Base-by-base conservation (phyloP, 176 grass and related monocot species). In the Eremochloa ophiuroides region DNA sequence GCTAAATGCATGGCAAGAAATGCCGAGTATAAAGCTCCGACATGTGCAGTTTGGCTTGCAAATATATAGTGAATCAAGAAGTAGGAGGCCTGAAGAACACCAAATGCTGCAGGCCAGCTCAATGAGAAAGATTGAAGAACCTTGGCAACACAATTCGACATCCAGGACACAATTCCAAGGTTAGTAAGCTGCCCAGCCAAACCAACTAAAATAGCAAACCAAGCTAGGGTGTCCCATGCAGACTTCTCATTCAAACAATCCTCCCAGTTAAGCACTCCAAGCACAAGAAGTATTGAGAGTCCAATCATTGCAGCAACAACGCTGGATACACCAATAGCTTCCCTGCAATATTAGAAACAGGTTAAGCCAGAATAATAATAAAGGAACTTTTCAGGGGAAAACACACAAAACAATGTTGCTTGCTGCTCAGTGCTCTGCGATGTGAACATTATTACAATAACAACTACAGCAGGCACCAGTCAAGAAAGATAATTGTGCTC, bases 161-260 rank as follows among this genome's bases (percentile, higher is more conserved):
- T 95, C 88, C 92, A 95, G 75, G 96, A 86, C 22, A 99, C 85
- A 61, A 99, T 87, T 15, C 88, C 93, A 1, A 99, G 75, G 59
- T 80, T 95, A 53, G 91, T 93, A 51, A 95, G 91, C 80, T 95
- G 96, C 51, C 93, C 93, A 5, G 96, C 93, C 92, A 99, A 89
- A 87, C 96, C 96, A 51, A 99, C 96, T 79, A 99, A 85, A 85
- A 99, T 89, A 68, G 96, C 96, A 91, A 99, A 99, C 96, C 93
- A 99, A 81, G 88, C 88, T 70, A 99, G 89, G 39, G 93, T 99
- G 86, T 99, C 96, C 93, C 93, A 95, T 74, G 93, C 96, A 60
- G 96, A 95, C 64, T 95, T 99, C 85, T 99, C 96, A 84, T 84
- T 93, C 75, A 99, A 83, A 67, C 96, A 95, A 47, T 93, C 96